Conservation (phyloP, 768 basidiomycete species). For the Boletus patriciae region DNA sequence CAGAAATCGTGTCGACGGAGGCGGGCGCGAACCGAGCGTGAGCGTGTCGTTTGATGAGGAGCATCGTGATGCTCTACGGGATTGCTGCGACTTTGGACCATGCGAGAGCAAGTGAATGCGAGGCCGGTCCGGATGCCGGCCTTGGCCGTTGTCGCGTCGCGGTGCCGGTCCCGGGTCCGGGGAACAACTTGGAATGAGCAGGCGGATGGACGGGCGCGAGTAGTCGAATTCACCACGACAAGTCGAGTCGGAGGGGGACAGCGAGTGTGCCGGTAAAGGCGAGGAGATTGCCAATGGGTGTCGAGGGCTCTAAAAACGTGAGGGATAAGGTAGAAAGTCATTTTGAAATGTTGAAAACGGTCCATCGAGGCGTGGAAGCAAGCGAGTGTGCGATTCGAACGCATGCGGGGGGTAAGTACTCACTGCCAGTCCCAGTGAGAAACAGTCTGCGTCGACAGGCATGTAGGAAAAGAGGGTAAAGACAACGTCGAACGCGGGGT, state of each 20-base stretch:
- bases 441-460: conserved; percentile 50
- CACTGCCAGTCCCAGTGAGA: conserved; percentile 47
- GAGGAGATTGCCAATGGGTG: conserved; percentile 59
- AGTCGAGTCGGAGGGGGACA: conserved; percentile 47
- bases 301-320: conserved; percentile 38
- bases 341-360: neutral
- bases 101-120: conserved; percentile 36
- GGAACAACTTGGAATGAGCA: neutral
- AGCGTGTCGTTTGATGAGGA: conserved; percentile 44
- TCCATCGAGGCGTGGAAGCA: neutral
- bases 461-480: conserved; percentile 66
- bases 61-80: conserved; percentile 52
- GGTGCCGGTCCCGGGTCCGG: too few species aligned
- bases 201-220: neutral
- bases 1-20: too few species aligned
- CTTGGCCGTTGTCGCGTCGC: too few species aligned
- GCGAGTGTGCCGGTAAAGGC: conserved; percentile 50
- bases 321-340: neutral
- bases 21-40: conserved; percentile 46
- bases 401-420: neutral
- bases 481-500: conserved; percentile 57
- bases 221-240: conserved; percentile 36
- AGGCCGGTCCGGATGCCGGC: conserved; percentile 50
- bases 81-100: conserved; percentile 30
- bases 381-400: neutral